phyloP scores from a whole-genome alignment of 2,329 filamentous ascomycete species.

The Botrytis medusae region DNA sequence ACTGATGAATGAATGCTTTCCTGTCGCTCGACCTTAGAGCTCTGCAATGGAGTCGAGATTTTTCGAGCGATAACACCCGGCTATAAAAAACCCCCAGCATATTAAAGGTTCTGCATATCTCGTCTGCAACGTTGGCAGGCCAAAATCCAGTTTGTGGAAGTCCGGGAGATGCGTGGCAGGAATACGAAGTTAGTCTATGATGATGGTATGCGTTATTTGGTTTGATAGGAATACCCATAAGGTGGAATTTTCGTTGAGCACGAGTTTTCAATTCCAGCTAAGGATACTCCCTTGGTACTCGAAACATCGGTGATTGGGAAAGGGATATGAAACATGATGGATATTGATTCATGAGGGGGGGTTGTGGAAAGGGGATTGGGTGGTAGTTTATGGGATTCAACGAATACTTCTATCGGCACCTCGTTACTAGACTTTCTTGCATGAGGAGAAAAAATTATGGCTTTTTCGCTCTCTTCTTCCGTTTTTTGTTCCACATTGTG shows the following conservation, averaged over 20 bases:
- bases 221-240: constrained; percentile 39
- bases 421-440: constrained; percentile 40
- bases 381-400: constrained; percentile 25
- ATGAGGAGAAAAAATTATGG: constrained; percentile 34
- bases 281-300: constrained; percentile 30
- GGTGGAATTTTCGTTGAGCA: constrained; percentile 35
- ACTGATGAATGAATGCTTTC: constrained; percentile 41
- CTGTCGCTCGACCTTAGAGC: constrained; percentile 35
- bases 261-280: constrained; percentile 33
- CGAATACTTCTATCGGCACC: constrained; percentile 33
- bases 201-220: constrained; percentile 40
- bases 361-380: constrained; percentile 17
- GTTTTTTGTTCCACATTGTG: constrained; percentile 29
- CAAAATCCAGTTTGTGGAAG: constrained; percentile 36
- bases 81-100: constrained; percentile 34
- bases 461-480: constrained; percentile 39
- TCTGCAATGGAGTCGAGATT: constrained; percentile 33
- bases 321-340: constrained; percentile 29
- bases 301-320: constrained; percentile 29
- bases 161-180: constrained; percentile 35
- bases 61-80: constrained; percentile 35
- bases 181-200: constrained; percentile 33
- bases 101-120: constrained; percentile 36
- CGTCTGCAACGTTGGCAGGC: constrained; percentile 33
- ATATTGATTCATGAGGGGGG: constrained; percentile 29